Conservation (phyloP, 192 early-diverging fungal genomes). For the Coemansia asiatica region DNA sequence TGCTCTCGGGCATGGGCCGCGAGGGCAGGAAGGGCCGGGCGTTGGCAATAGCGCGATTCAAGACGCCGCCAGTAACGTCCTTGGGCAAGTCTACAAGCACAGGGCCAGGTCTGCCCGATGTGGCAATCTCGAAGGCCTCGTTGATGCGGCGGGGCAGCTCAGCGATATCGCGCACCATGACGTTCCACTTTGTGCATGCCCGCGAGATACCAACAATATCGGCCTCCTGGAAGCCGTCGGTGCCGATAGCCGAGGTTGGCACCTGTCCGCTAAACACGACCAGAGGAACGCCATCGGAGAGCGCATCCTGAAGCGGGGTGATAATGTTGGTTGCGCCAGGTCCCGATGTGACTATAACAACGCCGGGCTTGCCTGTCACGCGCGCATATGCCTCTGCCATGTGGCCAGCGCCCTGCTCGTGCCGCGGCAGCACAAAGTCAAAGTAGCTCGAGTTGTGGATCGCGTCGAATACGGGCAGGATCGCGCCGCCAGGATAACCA, state of each 20-base stretch:
- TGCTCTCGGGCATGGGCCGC: constrained; percentile 62
- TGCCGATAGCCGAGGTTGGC: constrained; percentile 83
- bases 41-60: constrained; percentile 80
- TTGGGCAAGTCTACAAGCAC: constrained; percentile 98
- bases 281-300: constrained; percentile 92
- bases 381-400: constrained; percentile 98
- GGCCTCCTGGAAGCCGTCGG: constrained; percentile 98
- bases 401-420: constrained; percentile 98
- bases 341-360: constrained; percentile 84
- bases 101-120: constrained; percentile 91
- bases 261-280: constrained; percentile 97
- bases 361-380: constrained; percentile 68
- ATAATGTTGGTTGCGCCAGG: constrained; percentile 98
- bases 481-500: constrained; percentile 98
- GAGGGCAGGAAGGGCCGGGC: constrained; percentile 68
- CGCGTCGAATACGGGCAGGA: constrained; percentile 97
- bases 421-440: constrained; percentile 93
- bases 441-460: constrained; percentile 95
- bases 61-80: constrained; percentile 89
- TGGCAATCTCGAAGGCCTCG: constrained; percentile 97
- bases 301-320: constrained; percentile 96
- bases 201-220: constrained; percentile 95
- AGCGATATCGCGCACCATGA: constrained; percentile 94
- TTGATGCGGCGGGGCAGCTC: constrained; percentile 97
- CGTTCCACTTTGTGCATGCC: constrained; percentile 99